These are phyloP conservation scores for Fusarium globosum DNA, from an alignment of 2,329 filamentous ascomycete species.

Conservation along the genomic window DNA sequence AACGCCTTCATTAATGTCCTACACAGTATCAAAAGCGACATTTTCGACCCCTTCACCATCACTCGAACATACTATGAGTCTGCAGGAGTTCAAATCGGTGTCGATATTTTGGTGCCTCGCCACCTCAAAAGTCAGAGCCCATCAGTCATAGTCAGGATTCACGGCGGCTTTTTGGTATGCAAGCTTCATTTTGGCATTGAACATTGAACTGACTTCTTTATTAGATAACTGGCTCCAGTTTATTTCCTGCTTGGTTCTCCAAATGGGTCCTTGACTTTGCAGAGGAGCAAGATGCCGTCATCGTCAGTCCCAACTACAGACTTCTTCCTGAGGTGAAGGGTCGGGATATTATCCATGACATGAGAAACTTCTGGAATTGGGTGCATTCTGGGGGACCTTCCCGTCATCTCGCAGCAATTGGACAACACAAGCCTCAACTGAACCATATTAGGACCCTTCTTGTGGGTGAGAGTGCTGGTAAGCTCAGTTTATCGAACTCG, in stretches of 20 bases:
- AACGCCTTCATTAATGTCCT: neutral
- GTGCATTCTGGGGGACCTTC: neutral
- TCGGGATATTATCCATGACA: neutral
- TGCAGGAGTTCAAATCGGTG: neutral
- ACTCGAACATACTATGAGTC: neutral
- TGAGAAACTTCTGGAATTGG: neutral
- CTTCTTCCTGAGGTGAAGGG: neutral
- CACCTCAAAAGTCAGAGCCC: neutral
- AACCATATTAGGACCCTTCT: rapidly evolving
- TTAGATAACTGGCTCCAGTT: neutral
- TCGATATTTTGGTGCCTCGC: neutral
- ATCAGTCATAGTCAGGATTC: neutral
- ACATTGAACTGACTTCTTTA: neutral
- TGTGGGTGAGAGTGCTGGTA: neutral
- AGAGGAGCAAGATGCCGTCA: neutral
- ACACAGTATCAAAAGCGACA: neutral
- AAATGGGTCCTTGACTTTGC: neutral
- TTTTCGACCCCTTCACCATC: neutral
- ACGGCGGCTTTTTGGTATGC: neutral
- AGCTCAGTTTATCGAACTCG: neutral
- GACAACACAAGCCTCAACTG: neutral
- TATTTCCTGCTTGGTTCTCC: neutral
- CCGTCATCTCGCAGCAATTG: rapidly evolving
- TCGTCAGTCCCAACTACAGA: neutral
- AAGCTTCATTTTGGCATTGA: rapidly evolving